A percentile compares a stretch with the other conserved stretches of the same genome.
Conservation (phyloP, 176 grass and related monocot genomes). For the Pharus latifolius region DNA sequence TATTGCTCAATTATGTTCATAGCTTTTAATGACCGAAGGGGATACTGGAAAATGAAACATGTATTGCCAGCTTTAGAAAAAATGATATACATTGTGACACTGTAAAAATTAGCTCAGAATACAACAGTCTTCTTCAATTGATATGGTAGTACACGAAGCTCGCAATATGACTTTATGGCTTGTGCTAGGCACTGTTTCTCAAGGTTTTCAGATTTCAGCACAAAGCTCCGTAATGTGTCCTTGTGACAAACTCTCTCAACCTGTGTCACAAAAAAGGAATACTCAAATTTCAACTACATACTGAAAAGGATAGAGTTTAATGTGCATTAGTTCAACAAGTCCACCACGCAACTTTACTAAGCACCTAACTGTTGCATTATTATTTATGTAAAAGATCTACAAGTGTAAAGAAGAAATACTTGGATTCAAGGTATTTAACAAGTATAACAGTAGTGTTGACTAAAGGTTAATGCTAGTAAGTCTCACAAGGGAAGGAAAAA, state of each 20-base stretch:
- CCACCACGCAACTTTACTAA: background rate
- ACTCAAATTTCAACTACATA: background rate
- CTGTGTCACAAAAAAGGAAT: background rate
- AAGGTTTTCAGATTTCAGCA: slow-evolving; percentile 87
- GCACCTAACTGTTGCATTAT: background rate
- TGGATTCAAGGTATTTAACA: background rate
- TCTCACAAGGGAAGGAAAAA: background rate
- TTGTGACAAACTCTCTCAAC: slow-evolving; percentile 46
- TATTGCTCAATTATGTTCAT: slow-evolving; percentile 32
- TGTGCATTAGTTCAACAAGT: background rate
- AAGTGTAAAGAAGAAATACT: background rate
- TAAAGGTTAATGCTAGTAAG: background rate
- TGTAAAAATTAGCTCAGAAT: slow-evolving; percentile 43
- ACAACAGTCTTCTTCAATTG: slow-evolving; percentile 73
- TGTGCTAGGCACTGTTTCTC: slow-evolving; percentile 85
- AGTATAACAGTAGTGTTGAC: background rate
- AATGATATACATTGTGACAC: slow-evolving; percentile 10
- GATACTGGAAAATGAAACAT: background rate
- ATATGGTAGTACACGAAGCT: slow-evolving; percentile 81
- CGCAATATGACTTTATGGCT: slow-evolving; percentile 86
- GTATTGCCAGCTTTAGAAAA: background rate
- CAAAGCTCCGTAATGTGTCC: slow-evolving; percentile 67
- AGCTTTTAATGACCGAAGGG: background rate
- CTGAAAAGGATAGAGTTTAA: background rate
- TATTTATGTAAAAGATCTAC: background rate